Base-by-base conservation (phyloP, 2,329 filamentous ascomycete genomes). In the Cucurbitaria berberidis region DNA sequence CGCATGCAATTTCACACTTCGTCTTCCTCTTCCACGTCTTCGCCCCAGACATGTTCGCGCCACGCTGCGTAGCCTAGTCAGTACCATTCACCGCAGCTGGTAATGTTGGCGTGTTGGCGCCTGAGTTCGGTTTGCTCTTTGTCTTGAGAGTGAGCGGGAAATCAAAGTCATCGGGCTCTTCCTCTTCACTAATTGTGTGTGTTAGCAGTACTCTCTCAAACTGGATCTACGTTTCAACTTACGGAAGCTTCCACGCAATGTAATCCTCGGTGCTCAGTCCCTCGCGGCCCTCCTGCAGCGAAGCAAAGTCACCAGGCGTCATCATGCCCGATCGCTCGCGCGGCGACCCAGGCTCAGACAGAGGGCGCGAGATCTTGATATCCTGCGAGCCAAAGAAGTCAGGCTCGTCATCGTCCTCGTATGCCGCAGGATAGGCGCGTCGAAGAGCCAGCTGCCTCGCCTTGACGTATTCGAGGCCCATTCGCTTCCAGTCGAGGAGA, bases 401-500 rank as follows among this genome's bases (percentile, higher is more conserved):
- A 59, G 90, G 90, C 68, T 92, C 91, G 11, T 93, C 89, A 48
- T 86, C 85, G 38, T 82, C 82, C 40, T 85, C 83, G 74, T 96
- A 99, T 3, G 91, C 93, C 46, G 84, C 82, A 44, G 95, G 93
- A 76, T 98, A 99, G 18, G 95, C 95, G 76, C 95, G 86, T 68
- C 95, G 84, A 59, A 99, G 81, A 21, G 95, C 95, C 69, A 99
- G 78, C 76, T 98, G 95, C 43, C 95, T 86, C 29, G 95, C 95
- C 82, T 98, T 99, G 78, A 97, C 91, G 72, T 99, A 99, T 78
- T 99, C 95, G 88, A 98, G 89, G 19, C 95, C 95, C 95, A 99
- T 99, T 44, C 95, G 86, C 84, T 98, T 98, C 95, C 95, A 99
- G 78, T 99, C 95, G 35, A 99, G 83, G 55, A 99, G 82, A 74